phyloP scores from a whole-genome alignment of 108 stramenopile species.

The Cyclotella kingstonii region DNA sequence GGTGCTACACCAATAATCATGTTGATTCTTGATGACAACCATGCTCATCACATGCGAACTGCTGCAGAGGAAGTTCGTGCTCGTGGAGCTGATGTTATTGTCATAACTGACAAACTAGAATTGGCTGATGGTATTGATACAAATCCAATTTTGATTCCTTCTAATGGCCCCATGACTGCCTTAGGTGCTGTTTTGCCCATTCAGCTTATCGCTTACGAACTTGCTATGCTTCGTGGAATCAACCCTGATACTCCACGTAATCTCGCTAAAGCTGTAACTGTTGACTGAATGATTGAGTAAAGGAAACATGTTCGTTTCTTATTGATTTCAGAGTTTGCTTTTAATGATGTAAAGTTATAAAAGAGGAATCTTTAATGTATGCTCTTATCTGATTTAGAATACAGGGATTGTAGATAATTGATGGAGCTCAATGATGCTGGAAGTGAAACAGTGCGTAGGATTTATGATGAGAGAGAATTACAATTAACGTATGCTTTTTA shows the following conservation, averaged over 20 bases:
- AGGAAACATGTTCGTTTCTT: no score
- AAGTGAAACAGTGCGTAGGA: no score
- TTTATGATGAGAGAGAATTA: no score
- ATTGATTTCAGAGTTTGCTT: no score
- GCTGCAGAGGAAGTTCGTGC: constrained; percentile 95
- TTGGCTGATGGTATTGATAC: constrained; percentile 84
- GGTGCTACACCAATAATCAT: constrained; percentile 98
- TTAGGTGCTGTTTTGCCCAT: constrained; percentile 92
- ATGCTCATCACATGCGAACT: constrained; percentile 91
- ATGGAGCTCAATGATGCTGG: no score
- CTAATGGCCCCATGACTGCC: constrained; percentile 93
- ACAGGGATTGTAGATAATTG: no score
- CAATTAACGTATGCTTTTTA: no score
- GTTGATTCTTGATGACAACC: constrained; percentile 95
- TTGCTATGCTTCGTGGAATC: constrained; percentile 92
- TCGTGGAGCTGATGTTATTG: constrained; percentile 90
- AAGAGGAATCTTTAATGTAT: no score
- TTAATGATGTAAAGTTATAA: no score
- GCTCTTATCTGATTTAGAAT: no score
- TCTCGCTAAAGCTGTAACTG: constrained; percentile 98
- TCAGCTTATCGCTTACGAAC: constrained; percentile 97
- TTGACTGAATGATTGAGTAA: no score
- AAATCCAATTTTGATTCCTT: constrained; percentile 91
- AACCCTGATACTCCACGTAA: constrained; percentile 98
- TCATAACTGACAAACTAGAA: constrained; percentile 90